Percentiles rank a stretch among this genome's conserved stretches.
Evolutionary conservation across 495 filamentous ascomycete genomes (phyloP).

Genomic region (Aspergillus nidulans): DNA sequence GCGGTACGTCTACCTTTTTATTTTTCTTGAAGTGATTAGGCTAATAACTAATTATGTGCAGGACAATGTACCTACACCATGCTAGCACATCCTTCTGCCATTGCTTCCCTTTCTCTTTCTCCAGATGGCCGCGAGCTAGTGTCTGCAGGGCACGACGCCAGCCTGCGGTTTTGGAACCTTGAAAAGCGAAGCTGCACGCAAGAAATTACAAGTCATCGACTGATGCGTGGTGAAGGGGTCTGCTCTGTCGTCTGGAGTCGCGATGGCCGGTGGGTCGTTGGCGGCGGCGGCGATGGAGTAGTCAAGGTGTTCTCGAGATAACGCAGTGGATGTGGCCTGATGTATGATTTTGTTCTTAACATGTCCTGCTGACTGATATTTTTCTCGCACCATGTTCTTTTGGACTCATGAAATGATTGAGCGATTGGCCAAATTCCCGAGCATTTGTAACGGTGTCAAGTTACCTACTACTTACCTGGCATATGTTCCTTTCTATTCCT

Average conservation of each 20-base stretch:
- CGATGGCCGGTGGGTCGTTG: slow-evolving; percentile 91
- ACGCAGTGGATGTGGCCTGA: slow-evolving; percentile 14
- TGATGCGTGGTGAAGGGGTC: slow-evolving; percentile 93
- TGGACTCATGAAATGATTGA: slow-evolving; percentile 42
- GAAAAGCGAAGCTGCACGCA: slow-evolving; percentile 92
- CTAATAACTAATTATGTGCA: slow-evolving; percentile 40
- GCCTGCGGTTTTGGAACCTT: slow-evolving; percentile 93
- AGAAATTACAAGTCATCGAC: slow-evolving; percentile 83
- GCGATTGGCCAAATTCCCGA: slow-evolving; percentile 39
- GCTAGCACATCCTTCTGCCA: slow-evolving; percentile 90
- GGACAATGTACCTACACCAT: slow-evolving; percentile 99
- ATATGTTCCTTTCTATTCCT: slow-evolving; percentile 36
- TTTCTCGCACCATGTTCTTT: slow-evolving; percentile 27
- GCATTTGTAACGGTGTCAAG: slow-evolving; percentile 43
- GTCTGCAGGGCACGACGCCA: slow-evolving; percentile 91
- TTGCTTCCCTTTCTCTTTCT: slow-evolving; percentile 83
- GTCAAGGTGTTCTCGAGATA: slow-evolving; percentile 88
- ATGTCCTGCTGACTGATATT: slow-evolving; percentile 20
- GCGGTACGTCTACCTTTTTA: slow-evolving; percentile 60
- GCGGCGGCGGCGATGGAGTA: slow-evolving; percentile 91
- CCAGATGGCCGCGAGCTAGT: slow-evolving; percentile 93
- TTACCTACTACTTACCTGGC: slow-evolving; percentile 27
- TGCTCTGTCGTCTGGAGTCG: slow-evolving; percentile 91
- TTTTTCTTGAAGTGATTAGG: background rate
- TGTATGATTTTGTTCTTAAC: slow-evolving; percentile 34